phyloP scores from a whole-genome alignment of 2,329 filamentous ascomycete genomes.

The Epichloe scottii region DNA sequence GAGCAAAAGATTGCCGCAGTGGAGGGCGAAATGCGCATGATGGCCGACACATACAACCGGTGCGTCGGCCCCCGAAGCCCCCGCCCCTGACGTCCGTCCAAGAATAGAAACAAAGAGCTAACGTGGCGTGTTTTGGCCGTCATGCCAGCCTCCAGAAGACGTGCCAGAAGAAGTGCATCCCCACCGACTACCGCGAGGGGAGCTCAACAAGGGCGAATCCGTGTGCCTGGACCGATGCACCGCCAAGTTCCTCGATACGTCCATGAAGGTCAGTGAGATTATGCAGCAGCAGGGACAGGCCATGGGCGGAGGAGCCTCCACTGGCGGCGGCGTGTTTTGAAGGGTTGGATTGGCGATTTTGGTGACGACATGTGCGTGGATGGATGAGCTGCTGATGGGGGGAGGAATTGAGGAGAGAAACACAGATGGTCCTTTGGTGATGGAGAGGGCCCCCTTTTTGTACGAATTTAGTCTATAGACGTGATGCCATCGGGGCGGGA shows the following conservation, averaged over 20 bases:
- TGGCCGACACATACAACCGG: slow-evolving; percentile 97
- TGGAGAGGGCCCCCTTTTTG: neutral
- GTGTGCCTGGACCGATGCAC: slow-evolving; percentile 97
- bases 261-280: slow-evolving; percentile 93
- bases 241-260: slow-evolving; percentile 96
- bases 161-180: slow-evolving; percentile 90
- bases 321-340: slow-evolving; percentile 25
- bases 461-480: neutral
- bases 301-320: slow-evolving; percentile 34
- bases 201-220: slow-evolving; percentile 97
- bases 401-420: too few relatives aligned
- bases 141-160: slow-evolving; percentile 62
- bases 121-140: neutral
- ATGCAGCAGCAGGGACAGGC: slow-evolving; percentile 78
- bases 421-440: neutral
- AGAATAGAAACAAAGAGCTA: neutral
- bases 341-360: too few relatives aligned
- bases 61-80: slow-evolving; percentile 32
- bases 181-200: slow-evolving; percentile 84
- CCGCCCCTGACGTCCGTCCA: neutral
- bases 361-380: too few relatives aligned
- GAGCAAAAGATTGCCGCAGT: slow-evolving; percentile 95
- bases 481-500: neutral
- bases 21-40: slow-evolving; percentile 94
- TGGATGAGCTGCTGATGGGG: neutral